These are phyloP conservation scores for Pichia sp. DNA, from an alignment of 1,139 yeast genomes.

Conservation along the genomic window DNA sequence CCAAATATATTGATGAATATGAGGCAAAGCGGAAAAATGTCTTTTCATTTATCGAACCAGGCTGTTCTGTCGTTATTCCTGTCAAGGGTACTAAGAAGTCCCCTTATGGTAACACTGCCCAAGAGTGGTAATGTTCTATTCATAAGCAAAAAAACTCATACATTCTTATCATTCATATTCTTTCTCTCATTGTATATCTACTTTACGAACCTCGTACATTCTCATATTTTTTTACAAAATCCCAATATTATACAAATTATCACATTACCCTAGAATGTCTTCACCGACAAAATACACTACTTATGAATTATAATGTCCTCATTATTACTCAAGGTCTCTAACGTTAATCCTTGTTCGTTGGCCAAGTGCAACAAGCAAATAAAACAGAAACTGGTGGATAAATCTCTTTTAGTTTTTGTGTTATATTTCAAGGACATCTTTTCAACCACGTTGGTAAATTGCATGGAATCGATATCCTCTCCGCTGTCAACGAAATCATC, in stretches of 20 bases:
- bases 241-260: neutral
- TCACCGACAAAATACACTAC: conserved; percentile 8
- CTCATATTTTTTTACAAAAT: neutral
- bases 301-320: conserved; percentile 42
- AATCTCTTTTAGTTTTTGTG: conserved; percentile 40
- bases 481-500: conserved; percentile 8
- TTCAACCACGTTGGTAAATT: conserved; percentile 35
- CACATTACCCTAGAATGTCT: neutral
- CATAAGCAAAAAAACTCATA: neutral
- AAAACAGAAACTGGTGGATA: conserved; percentile 54
- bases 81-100: conserved; percentile 67
- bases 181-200: neutral
- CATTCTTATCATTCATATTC: neutral
- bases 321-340: conserved; percentile 39
- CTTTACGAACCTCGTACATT: neutral
- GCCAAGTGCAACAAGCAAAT: conserved; percentile 54
- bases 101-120: conserved; percentile 63
- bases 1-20: conserved; percentile 63
- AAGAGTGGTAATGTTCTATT: conserved; percentile 59
- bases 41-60: conserved; percentile 91
- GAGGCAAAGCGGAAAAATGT: conserved; percentile 71
- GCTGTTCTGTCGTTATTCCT: conserved; percentile 59
- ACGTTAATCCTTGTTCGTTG: conserved; percentile 48
- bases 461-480: conserved; percentile 18
- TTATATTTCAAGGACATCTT: conserved; percentile 42